Evolutionary conservation across 2,329 filamentous ascomycete genomes (phyloP).

Genomic region (Diaporthe ampelina): DNA sequence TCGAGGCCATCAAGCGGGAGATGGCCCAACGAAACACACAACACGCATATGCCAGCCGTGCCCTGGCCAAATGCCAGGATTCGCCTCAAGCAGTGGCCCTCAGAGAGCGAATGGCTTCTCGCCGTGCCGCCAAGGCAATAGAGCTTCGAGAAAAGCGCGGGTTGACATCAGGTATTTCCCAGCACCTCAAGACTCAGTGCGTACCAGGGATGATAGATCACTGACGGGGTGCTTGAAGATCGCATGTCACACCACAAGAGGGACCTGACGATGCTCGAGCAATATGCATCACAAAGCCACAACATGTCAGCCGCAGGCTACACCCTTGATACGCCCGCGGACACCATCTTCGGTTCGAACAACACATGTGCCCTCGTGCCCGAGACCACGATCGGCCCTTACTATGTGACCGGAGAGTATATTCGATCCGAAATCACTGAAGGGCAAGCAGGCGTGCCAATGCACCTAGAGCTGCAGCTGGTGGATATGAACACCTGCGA

Average conservation of each 20-base stretch:
- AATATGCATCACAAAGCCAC: constrained; percentile 25
- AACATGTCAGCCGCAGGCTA: constrained; percentile 9
- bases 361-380: constrained; percentile 45
- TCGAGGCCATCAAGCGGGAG: constrained; percentile 34
- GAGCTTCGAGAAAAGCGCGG: constrained; percentile 27
- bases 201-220: too few relatives aligned
- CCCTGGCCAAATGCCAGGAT: constrained; percentile 2
- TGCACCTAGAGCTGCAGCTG: constrained; percentile 60
- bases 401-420: constrained; percentile 59
- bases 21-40: constrained; percentile 32
- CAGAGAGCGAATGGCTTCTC: constrained; percentile 15
- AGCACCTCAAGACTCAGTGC: too few relatives aligned
- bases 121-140: constrained; percentile 32
- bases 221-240: background rate
- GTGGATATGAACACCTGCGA: constrained; percentile 61
- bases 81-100: constrained; percentile 4
- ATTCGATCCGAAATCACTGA: constrained; percentile 58
- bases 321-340: constrained; percentile 14
- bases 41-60: constrained; percentile 24
- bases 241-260: constrained; percentile 32
- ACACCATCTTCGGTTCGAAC: constrained; percentile 25
- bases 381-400: constrained; percentile 59
- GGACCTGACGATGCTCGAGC: constrained; percentile 18
- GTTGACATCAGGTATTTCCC: background rate
- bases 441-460: constrained; percentile 54